phyloP scores from a whole-genome alignment of 208 protist species.

The Trypanosoma brucei region DNA sequence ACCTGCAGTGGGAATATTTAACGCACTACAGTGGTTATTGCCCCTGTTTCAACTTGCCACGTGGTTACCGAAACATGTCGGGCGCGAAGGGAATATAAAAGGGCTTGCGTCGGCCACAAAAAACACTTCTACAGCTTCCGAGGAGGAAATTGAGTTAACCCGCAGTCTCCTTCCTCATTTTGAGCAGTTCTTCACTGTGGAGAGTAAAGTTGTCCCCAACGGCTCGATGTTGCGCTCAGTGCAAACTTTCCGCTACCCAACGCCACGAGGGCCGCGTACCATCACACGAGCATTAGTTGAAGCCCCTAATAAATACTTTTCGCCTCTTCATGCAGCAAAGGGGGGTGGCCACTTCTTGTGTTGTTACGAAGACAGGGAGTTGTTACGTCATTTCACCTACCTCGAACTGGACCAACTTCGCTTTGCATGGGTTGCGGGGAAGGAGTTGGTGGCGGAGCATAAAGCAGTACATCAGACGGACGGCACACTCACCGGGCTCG shows the following conservation, averaged over 20 bases:
- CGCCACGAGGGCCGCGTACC: constrained; percentile 52
- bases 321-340: constrained; percentile 47
- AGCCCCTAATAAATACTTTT: constrained; percentile 56
- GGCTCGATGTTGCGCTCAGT: constrained; percentile 46
- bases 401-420: constrained; percentile 70
- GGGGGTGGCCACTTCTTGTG: constrained; percentile 56
- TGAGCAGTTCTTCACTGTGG: constrained; percentile 44
- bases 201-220: constrained; percentile 46
- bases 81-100: constrained; percentile 1
- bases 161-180: constrained; percentile 40
- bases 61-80: constrained; percentile 27
- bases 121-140: not conserved
- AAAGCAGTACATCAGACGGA: constrained; percentile 44
- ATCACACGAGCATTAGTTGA: constrained; percentile 63
- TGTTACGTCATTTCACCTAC: constrained; percentile 55
- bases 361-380: constrained; percentile 52
- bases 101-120: not conserved
- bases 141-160: constrained; percentile 6
- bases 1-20: constrained; percentile 42
- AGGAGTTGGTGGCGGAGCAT: constrained; percentile 59
- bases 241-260: constrained; percentile 52
- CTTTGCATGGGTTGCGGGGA: constrained; percentile 62
- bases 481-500: constrained; percentile 57
- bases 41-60: constrained; percentile 52
- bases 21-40: constrained; percentile 42